Conservation (phyloP, 2,329 filamentous ascomycete species). For the Helicocarpus griseus region DNA sequence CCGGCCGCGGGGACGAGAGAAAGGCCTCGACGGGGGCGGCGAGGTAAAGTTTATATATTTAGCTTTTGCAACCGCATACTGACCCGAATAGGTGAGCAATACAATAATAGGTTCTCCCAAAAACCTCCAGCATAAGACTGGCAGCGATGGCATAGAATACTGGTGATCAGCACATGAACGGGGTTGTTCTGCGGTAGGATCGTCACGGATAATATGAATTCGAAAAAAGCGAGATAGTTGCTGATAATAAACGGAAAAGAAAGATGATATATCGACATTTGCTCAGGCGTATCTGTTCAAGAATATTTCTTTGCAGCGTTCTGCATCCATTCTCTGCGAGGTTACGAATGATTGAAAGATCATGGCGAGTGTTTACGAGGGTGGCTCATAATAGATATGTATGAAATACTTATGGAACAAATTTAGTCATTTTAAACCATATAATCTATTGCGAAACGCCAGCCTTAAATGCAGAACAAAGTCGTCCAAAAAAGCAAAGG, state of each 20-base stretch:
- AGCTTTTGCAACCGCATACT: not conserved
- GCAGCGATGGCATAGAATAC: not conserved
- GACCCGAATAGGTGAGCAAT: constrained; percentile 8
- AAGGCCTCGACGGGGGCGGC: constrained; percentile 14
- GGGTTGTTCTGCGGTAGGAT: not conserved
- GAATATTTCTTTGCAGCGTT: not conserved
- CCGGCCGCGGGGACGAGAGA: not conserved
- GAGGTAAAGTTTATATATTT: constrained; percentile 17
- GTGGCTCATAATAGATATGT: not conserved
- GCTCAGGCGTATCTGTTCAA: not conserved
- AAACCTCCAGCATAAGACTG: not conserved
- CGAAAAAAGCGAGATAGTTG: not conserved
- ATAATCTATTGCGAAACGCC: constrained; percentile 2
- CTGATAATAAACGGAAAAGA: not conserved
- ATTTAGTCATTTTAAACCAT: not conserved
- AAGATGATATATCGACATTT: not conserved
- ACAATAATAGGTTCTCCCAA: constrained; percentile 11
- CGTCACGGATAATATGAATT: not conserved
- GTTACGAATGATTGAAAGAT: not conserved
- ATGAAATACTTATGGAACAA: not conserved
- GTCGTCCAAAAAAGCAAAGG: not conserved
- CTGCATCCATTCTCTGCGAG: not conserved
- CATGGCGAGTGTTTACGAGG: not conserved
- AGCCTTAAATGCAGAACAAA: not conserved
- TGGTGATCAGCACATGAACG: not conserved